phyloP scores from a whole-genome alignment of 805 yeast species.

The Zygoascus tannicola region DNA sequence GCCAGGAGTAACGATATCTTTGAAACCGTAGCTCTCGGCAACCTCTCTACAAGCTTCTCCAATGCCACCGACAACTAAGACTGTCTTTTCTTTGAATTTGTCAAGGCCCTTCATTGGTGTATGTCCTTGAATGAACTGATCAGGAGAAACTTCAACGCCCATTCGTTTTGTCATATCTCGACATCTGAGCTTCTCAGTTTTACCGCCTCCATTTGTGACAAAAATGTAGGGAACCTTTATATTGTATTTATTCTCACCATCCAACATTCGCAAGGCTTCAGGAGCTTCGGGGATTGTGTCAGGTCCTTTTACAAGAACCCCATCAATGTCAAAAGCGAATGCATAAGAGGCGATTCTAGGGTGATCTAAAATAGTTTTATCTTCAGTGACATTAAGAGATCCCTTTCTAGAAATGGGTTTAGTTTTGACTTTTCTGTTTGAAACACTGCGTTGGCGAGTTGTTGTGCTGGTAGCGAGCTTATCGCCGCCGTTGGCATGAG shows the following conservation, averaged over 20 bases:
- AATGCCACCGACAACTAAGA: conserved; percentile 81
- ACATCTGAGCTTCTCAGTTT: conserved; percentile 67
- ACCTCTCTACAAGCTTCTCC: conserved; percentile 77
- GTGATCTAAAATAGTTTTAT: conserved; percentile 9
- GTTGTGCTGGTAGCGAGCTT: not conserved
- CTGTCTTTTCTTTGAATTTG: conserved; percentile 49
- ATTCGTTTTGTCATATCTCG: conserved; percentile 58
- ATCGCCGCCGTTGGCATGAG: not conserved
- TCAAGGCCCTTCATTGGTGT: conserved; percentile 87
- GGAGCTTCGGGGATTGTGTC: conserved; percentile 74
- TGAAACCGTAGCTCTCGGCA: conserved; percentile 76
- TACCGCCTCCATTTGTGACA: conserved; percentile 91
- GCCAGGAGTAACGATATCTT: conserved; percentile 70
- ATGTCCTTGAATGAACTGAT: conserved; percentile 86
- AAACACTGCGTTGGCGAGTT: not conserved
- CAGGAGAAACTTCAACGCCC: conserved; percentile 51
- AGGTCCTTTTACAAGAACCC: conserved; percentile 80
- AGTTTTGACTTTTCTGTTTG: not conserved
- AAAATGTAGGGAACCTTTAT: conserved; percentile 75
- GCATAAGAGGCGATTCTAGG: conserved; percentile 36
- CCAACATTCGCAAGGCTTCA: conserved; percentile 59
- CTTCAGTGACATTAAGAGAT: conserved; percentile 7
- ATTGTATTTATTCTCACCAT: conserved; percentile 69
- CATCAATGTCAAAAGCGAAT: conserved; percentile 89
- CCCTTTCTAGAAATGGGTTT: conserved; percentile 6